phyloP scores from a whole-genome alignment of 352 stramenopile genomes.

The Phytopythium helicoides region DNA sequence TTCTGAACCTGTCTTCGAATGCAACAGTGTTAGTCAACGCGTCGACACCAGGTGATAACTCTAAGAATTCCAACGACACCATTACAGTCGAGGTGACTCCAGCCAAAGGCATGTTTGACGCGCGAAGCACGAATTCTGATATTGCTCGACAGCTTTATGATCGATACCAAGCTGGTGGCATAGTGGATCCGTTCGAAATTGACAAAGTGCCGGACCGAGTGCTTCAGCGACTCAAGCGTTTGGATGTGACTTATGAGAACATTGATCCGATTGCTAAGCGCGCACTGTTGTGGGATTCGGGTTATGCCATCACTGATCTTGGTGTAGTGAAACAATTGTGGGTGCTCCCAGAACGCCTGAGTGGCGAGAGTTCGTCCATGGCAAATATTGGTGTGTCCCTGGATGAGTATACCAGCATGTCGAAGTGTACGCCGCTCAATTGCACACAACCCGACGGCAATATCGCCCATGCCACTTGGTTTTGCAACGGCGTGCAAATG shows the following conservation, averaged over 20 bases:
- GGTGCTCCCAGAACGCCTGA: slow-evolving; percentile 9
- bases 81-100: not conserved
- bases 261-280: slow-evolving; percentile 8
- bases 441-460: slow-evolving; percentile 22
- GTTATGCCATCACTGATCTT: not conserved
- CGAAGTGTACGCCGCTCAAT: slow-evolving; percentile 12
- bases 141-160: slow-evolving; percentile 26
- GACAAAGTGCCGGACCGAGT: not conserved
- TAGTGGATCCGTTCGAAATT: not conserved
- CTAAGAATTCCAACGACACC: not conserved
- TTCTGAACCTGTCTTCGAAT: not conserved
- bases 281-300: slow-evolving; percentile 12
- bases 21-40: no score
- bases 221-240: not conserved
- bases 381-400: slow-evolving; percentile 19
- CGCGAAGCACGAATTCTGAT: slow-evolving; percentile 20
- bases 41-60: no score
- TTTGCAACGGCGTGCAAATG: slow-evolving; percentile 36
- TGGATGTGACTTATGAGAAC: slow-evolving; percentile 1
- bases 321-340: not conserved
- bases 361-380: slow-evolving; percentile 12
- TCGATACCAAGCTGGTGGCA: not conserved
- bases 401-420: slow-evolving; percentile 16
- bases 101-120: not conserved
- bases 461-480: slow-evolving; percentile 5